Conservation (phyloP, 2,329 filamentous ascomycete genomes). For the Laburnicola sp. region DNA sequence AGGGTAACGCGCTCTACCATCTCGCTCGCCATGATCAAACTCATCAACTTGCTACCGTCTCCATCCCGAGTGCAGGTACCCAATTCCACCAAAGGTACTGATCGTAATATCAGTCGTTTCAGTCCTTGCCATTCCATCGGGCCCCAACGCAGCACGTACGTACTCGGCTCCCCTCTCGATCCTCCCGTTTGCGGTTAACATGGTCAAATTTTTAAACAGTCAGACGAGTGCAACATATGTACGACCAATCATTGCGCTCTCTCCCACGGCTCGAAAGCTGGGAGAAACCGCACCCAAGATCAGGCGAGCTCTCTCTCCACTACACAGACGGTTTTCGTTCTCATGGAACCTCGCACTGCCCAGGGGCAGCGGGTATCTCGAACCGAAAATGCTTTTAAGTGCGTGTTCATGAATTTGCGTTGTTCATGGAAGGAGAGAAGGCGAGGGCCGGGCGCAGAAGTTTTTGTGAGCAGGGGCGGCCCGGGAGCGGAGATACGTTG, state of each 20-base stretch:
- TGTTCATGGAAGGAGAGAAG: slow-evolving; percentile 56
- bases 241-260: slow-evolving; percentile 63
- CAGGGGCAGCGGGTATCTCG: slow-evolving; percentile 48
- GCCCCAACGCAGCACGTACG: no score
- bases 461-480: slow-evolving; percentile 27
- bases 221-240: slow-evolving; percentile 41
- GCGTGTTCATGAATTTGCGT: slow-evolving; percentile 58
- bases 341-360: slow-evolving; percentile 54
- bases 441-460: slow-evolving; percentile 30
- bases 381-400: slow-evolving; percentile 61
- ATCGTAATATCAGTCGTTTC: no score
- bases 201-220: no score
- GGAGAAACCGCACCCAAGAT: slow-evolving; percentile 63
- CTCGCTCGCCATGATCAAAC: no score
- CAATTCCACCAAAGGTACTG: no score
- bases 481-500: slow-evolving; percentile 25
- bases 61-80: no score
- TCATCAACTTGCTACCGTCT: no score
- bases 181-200: no score
- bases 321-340: slow-evolving; percentile 62
- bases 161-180: no score
- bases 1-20: no score
- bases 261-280: slow-evolving; percentile 52
- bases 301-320: slow-evolving; percentile 57
- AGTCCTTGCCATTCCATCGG: no score